Evolutionary conservation across 805 yeast species (phyloP), one percentile per base, ranked within the genome.

Genomic region (Candida boidinii): DNA sequence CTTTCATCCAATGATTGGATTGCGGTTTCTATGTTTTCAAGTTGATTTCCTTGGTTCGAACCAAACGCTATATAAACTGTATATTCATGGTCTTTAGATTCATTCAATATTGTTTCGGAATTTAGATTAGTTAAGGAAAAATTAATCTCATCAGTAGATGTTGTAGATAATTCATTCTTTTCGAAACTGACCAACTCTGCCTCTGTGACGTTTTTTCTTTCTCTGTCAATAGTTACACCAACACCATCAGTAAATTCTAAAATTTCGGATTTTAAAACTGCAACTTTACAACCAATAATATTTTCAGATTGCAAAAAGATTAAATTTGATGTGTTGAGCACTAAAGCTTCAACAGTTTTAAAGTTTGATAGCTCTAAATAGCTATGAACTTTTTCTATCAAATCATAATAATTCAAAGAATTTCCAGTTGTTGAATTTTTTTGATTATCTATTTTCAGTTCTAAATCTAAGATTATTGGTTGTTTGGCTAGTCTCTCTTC

Each of bases 281-380:
- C 65, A 1, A 83, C 92, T n/a, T 41, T 42, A 28, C 65, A 54
- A 10, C 27, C 25, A 4, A 23, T 22, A 6, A 46, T 27, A 7
- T 39, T 34, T 2, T 35, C n/a, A 5, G 14, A 23, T 3, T 6
- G 4, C 3, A 20, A 33, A 13, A 46, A 39, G 5, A 57, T 43
- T 6, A 63, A 30, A 13, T 54, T 46, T 3, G 85, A 78, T 18
- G 85, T 79, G 9, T 76, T 70, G 38, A 76, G 70, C 3, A 84
- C 94, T 29, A 92, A 65, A 0, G 96, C 96, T 52, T 92, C 99
- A 2, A 92, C 94, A 0, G 99, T 92, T 48, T 84, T 80, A 61
- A 85, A 92, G 41, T 76, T 75, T 2, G 95, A 71, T n/a, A 49
- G 51, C 47, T 83, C 94, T n/a, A 86, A 82, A 45, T 77, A 83